Percentiles rank a stretch among this genome's conserved stretches.
These are phyloP conservation scores for Rhodotorula sphaerocarpa DNA, from an alignment of 768 basidiomycete genomes.

Conservation along the genomic window DNA sequence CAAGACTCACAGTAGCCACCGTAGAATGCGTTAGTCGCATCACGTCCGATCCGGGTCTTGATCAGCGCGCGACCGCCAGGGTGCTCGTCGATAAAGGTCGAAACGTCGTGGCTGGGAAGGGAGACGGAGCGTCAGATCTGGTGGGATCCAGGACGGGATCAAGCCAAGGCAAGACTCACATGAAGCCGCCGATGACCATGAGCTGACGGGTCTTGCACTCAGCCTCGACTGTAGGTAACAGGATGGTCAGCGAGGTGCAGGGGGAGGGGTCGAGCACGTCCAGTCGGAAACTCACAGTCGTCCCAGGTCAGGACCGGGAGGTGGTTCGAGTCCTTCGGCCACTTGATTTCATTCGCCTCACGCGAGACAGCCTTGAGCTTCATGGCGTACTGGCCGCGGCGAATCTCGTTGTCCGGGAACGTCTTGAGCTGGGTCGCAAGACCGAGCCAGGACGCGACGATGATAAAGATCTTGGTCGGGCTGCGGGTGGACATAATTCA, in stretches of 20 bases:
- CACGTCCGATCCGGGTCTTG: conserved; percentile 52
- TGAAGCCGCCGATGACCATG: conserved; percentile 71
- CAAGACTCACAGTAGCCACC: conserved; percentile 50
- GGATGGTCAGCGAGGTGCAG: neutral
- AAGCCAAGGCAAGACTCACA: too few species aligned
- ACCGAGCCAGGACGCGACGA: conserved; percentile 54
- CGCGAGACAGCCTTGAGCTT: conserved; percentile 63
- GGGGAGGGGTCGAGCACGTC: conserved; percentile 41
- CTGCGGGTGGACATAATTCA: neutral
- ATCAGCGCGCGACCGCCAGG: conserved; percentile 67
- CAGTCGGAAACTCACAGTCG: too few species aligned
- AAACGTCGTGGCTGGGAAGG: conserved; percentile 73
- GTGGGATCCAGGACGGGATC: too few species aligned
- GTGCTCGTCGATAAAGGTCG: conserved; percentile 63
- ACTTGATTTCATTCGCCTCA: conserved; percentile 48
- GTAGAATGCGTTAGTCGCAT: conserved; percentile 75
- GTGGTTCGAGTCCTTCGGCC: conserved; percentile 49
- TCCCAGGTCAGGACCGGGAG: conserved; percentile 77
- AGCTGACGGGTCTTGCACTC: conserved; percentile 60
- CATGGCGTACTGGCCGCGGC: conserved; percentile 74
- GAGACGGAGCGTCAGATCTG: too few species aligned
- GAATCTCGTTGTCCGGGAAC: conserved; percentile 82
- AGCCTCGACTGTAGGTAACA: conserved; percentile 47
- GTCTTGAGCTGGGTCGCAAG: conserved; percentile 71
- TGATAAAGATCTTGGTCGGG: conserved; percentile 75